Evolutionary conservation across 2,329 filamentous ascomycete species (phyloP).

Genomic region (Neocucurbitaria cava): DNA sequence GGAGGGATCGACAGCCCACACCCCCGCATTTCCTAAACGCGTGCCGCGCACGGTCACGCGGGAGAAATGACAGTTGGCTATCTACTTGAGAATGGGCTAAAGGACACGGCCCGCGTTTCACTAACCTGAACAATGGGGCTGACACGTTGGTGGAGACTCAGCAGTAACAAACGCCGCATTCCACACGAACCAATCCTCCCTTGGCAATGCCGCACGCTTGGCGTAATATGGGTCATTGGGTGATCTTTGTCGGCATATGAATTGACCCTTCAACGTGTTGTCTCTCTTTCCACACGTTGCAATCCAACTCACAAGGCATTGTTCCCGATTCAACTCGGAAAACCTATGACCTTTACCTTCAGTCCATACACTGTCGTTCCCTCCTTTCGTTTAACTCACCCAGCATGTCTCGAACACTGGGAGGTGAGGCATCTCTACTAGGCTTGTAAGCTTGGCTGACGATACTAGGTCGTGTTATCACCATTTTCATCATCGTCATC

Average conservation of each 20-base stretch:
- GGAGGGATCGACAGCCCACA: neutral
- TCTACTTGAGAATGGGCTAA: neutral
- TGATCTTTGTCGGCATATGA: neutral
- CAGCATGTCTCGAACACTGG: slow-evolving; percentile 28
- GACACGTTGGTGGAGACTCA: neutral
- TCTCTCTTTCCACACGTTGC: neutral
- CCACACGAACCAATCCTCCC: neutral
- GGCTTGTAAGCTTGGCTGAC: slow-evolving; percentile 3
- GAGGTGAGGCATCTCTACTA: slow-evolving; percentile 17
- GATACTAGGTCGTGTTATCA: slow-evolving; percentile 27
- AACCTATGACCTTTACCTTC: neutral
- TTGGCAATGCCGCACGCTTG: neutral
- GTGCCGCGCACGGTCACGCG: neutral
- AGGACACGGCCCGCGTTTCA: slow-evolving; percentile 5
- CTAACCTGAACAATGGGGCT: neutral
- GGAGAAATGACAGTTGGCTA: neutral
- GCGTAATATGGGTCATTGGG: neutral
- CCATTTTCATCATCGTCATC: slow-evolving; percentile 29
- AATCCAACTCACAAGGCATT: neutral
- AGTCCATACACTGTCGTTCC: neutral
- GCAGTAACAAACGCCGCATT: neutral
- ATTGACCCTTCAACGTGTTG: neutral
- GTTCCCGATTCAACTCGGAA: neutral
- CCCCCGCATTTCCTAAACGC: slow-evolving; percentile 9
- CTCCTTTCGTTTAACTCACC: neutral